phyloP scores from a whole-genome alignment of 2,329 filamentous ascomycete species.

The Cytospora mali region DNA sequence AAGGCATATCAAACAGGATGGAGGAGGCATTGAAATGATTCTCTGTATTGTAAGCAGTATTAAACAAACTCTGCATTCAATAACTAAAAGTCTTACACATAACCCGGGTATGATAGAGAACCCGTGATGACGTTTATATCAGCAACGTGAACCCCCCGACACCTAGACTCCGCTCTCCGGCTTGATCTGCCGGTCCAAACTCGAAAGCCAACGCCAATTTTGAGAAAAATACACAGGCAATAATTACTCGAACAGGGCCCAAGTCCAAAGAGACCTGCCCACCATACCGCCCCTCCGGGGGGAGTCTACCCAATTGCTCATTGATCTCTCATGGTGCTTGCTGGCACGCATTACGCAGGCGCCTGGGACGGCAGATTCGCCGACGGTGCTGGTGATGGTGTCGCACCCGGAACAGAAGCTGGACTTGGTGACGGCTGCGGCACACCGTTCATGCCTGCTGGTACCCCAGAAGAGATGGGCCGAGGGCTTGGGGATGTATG shows the following conservation, averaged over 20 bases:
- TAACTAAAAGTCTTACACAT: background rate
- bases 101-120: background rate
- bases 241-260: conserved; percentile 9
- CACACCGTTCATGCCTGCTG: conserved; percentile 30
- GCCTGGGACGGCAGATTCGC: conserved; percentile 41
- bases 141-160: background rate
- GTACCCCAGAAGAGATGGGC: conserved; percentile 18
- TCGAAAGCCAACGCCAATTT: conserved; percentile 43
- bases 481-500: conserved; percentile 43
- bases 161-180: conserved; percentile 5
- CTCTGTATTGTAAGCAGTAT: background rate
- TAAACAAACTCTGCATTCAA: background rate
- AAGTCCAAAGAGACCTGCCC: background rate
- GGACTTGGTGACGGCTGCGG: conserved; percentile 30
- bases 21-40: background rate
- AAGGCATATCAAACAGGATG: too few relatives aligned
- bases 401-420: conserved; percentile 28
- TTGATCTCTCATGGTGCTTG: background rate
- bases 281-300: background rate
- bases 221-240: conserved; percentile 21
- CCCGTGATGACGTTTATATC: background rate
- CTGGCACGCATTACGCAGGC: conserved; percentile 10
- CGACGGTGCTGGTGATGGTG: conserved; percentile 38
- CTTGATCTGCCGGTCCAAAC: conserved; percentile 52
- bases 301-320: background rate